phyloP scores from a whole-genome alignment of 2,329 filamentous ascomycete species.

The Colletotrichum sp. region DNA sequence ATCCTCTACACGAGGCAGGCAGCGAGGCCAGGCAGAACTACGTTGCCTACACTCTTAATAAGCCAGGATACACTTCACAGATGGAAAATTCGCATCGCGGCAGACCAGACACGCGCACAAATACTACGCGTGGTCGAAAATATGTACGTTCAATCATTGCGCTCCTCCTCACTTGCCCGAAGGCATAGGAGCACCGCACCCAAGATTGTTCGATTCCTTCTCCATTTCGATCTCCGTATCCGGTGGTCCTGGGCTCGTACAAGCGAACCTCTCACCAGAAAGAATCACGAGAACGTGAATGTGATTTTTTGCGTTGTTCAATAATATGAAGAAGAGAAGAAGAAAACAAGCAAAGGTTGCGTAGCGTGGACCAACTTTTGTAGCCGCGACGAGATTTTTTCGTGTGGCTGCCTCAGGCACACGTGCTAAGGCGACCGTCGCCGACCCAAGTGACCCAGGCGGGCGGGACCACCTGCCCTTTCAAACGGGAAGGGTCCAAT shows the following conservation, averaged over 20 bases:
- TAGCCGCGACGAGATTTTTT: conserved; percentile 8
- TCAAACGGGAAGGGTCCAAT: neutral
- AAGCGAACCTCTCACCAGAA: conserved; percentile 53
- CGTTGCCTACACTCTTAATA: neutral
- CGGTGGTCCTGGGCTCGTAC: conserved; percentile 54
- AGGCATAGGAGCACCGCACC: conserved; percentile 60
- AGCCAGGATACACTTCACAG: neutral
- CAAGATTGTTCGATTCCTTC: conserved; percentile 63
- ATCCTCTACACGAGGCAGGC: fast-evolving
- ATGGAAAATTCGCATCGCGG: neutral
- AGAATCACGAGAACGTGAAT: conserved; percentile 39
- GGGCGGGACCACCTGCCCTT: neutral
- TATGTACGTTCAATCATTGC: conserved; percentile 66
- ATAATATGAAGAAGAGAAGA: conserved; percentile 32
- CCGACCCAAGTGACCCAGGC: neutral
- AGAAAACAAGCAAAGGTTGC: conserved; percentile 25
- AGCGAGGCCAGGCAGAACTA: neutral
- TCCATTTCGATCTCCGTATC: conserved; percentile 55
- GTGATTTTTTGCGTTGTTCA: conserved; percentile 55
- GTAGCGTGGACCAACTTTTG: neutral
- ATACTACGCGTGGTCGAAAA: neutral
- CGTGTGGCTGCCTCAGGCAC: neutral
- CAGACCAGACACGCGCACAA: neutral
- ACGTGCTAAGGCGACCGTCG: neutral
- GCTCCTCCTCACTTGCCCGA: conserved; percentile 55